Evolutionary conservation across 257 asterid species (phyloP).

Genomic region (Przewalskia tangutica): DNA sequence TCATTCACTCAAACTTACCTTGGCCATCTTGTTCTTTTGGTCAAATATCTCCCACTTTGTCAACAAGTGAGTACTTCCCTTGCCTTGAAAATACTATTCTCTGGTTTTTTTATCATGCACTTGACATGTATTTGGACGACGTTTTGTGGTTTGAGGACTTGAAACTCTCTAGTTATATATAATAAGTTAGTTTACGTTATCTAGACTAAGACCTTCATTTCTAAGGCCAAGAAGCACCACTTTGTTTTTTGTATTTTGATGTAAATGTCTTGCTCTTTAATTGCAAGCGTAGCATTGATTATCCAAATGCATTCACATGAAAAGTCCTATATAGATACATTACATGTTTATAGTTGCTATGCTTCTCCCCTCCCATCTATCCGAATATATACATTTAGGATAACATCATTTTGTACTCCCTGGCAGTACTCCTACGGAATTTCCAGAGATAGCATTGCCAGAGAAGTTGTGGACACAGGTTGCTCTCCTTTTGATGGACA

Average conservation of each 20-base stretch:
- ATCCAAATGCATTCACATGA: background rate
- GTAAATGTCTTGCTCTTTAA: background rate
- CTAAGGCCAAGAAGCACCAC: background rate
- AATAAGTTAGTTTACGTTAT: background rate
- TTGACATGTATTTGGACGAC: background rate
- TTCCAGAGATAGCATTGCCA: conserved; percentile 57
- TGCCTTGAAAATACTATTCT: background rate
- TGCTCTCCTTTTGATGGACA: conserved; percentile 51
- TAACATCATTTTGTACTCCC: background rate
- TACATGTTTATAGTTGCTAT: background rate
- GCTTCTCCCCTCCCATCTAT: background rate
- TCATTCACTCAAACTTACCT: conserved; percentile 60
- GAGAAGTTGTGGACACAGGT: conserved; percentile 40
- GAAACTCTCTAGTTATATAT: background rate
- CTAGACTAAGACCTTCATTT: background rate
- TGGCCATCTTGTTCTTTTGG: conserved; percentile 74
- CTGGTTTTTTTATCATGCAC: background rate
- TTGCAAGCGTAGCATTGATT: background rate
- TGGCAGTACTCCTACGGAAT: conserved; percentile 46
- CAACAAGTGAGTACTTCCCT: conserved; percentile 42
- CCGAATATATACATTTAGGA: background rate
- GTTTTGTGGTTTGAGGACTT: background rate
- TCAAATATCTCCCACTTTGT: conserved; percentile 78
- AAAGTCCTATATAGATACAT: background rate
- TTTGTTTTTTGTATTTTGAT: too few relatives aligned